Conservation (phyloP, 2,329 filamentous ascomycete species). For the Fusarium compactum region DNA sequence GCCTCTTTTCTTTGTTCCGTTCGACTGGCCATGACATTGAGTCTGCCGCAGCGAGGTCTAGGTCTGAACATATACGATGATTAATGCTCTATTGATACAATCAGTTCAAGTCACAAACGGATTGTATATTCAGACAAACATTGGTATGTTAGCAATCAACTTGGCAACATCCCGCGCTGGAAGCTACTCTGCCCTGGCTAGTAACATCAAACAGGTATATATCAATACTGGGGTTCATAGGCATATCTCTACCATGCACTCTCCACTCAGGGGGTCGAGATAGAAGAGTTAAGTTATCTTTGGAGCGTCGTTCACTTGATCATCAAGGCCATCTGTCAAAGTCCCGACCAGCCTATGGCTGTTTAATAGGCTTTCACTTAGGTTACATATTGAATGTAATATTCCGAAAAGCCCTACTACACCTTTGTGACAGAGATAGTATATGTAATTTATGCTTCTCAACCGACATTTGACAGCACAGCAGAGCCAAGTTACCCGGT, state of each 20-base stretch:
- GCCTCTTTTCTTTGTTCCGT: neutral
- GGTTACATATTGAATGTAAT: neutral
- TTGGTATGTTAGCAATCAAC: neutral
- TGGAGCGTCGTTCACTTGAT: neutral
- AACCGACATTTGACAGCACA: conserved; percentile 1
- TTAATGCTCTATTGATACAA: neutral
- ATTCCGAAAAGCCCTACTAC: neutral
- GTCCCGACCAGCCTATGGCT: neutral
- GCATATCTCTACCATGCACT: neutral
- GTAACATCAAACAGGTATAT: neutral
- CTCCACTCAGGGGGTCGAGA: neutral
- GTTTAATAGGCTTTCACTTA: neutral
- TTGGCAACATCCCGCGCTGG: neutral
- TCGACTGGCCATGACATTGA: neutral
- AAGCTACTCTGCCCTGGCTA: neutral
- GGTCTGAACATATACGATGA: neutral
- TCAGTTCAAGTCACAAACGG: neutral
- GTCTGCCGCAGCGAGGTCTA: neutral
- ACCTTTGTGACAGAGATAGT: neutral
- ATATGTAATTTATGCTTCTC: neutral
- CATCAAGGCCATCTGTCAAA: neutral
- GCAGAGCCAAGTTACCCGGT: neutral
- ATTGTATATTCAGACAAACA: neutral
- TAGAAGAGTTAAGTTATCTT: neutral
- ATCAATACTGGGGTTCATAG: neutral